Base-by-base conservation (phyloP, 164 flowering plant species). In the Magnolia sinica region DNA sequence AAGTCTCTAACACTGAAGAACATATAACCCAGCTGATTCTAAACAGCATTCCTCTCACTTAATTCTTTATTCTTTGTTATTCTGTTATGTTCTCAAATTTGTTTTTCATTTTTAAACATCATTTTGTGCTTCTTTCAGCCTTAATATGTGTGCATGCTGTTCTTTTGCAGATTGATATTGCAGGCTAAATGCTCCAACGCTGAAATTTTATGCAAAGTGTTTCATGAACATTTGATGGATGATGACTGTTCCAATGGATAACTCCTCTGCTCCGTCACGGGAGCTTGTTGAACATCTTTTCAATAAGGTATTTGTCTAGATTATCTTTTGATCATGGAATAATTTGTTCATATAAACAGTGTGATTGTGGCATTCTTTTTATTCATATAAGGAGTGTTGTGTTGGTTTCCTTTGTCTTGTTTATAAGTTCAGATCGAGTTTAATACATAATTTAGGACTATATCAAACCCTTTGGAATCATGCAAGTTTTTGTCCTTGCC, bases 231-330 rank as follows among this genome's bases (percentile, higher is more conserved):
- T 19, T 64, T 64, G 24, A 64, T 64, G 67, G 67, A 64, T 64
- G 67, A 64, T 64, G 67, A 64, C 67, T 18, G 23, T 64, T 20
- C 67, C 67, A 64, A 64, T 64, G 23, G 67, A 64, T 64, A 64
- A 64, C 27, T 64, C 67, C 5, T 64, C 67, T 64, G 67, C 67
- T 64, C 67, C 67, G 1, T 18, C 67, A 64, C 6, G 8, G 67
- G 67, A 64, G 67, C 67, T 64, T 64, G 67, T 64, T 6, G 4
- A 64, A 64, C 67, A 22, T 64, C 67, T 64, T 22, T 20, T 19
- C 22, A 20, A 64, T 18, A 64, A 64, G 67, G 67, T 64, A 64
- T 20, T 59, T 18, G 24, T 22, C 8, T 20, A 64, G 22, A 3
- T 18, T 64, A 19, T 64, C 67, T 64, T 64, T 55, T 55, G 45